Base-by-base conservation (phyloP, 192 early-diverging fungal species). In the Rhizoclosmatium sp. region DNA sequence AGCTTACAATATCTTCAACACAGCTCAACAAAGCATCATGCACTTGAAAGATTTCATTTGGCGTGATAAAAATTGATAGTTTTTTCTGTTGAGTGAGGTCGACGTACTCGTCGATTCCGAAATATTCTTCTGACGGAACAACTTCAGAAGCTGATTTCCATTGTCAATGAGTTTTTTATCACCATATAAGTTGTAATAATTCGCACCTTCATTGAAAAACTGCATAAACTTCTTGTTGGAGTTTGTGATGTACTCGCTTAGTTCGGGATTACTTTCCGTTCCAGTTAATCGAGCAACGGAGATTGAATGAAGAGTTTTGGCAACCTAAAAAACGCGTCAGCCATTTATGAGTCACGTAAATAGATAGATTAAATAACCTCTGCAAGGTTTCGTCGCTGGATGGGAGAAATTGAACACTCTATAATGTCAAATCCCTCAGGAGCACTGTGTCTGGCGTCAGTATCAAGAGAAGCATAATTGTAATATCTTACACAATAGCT, bases 401-500 rank as follows among this genome's bases (percentile, higher is more conserved):
- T 86, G 2, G 94, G 96, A 70, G 89, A 91, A 59, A 99, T 91
- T 9, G 89, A 87, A 12, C 87, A 86, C 40, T 98, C 95, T 69
- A 98, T 94, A 66, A 99, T 95, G 81, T 97, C 96, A 76, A 96
- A 99, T 21, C 92, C 92, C 80, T 99, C 98, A 41, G 98, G 98
- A 23, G 98, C 95, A 76, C 93, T 94, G 80, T 74, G 23, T 64
- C 5, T 19, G 47, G 45, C 21, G 4, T 51, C n/a, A n/a, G n/a
- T n/a, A n/a, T n/a, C n/a, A n/a, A n/a, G n/a, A n/a, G n/a, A 5
- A 66, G 59, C 31, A n/a, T n/a, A n/a, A n/a, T n/a, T n/a, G n/a
- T n/a, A 74, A 60, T 14, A 40, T 84, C 88, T 86, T 82, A 92
- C 85, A 97, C 91, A 74, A 99, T 98, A 3, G 94, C 97, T 23